Conservation (phyloP, 1,284 basidiomycete species). For the Ustilago lituana region DNA sequence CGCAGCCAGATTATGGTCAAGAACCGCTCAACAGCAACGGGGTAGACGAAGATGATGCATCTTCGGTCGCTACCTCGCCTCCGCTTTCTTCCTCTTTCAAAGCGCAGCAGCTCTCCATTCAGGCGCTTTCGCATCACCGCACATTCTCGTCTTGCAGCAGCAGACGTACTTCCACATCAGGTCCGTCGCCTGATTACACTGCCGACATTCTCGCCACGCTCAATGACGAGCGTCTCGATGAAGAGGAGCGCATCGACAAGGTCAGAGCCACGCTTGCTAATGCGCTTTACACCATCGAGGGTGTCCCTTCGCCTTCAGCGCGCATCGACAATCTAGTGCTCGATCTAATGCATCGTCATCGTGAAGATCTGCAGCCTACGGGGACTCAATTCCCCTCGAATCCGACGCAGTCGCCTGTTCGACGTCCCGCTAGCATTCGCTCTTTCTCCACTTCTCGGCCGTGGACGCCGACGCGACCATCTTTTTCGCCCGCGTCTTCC, state of each 20-base stretch:
- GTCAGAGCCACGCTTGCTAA: slow-evolving; percentile 47
- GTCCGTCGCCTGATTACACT: slow-evolving; percentile 16
- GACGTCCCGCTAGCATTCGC: slow-evolving; percentile 49
- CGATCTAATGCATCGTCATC: slow-evolving; percentile 58
- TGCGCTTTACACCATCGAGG: slow-evolving; percentile 46
- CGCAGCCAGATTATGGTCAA: slow-evolving; percentile 5
- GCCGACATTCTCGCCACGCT: slow-evolving; percentile 48
- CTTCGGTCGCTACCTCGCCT: slow-evolving; percentile 38
- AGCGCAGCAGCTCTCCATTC: slow-evolving; percentile 44
- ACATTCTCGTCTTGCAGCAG: slow-evolving; percentile 34
- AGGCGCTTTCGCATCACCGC: slow-evolving; percentile 38
- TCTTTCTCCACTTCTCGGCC: slow-evolving; percentile 51
- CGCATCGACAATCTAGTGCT: slow-evolving; percentile 59
- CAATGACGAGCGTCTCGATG: slow-evolving; percentile 46
- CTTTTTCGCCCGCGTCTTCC: slow-evolving; percentile 39
- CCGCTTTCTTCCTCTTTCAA: slow-evolving; percentile 50
- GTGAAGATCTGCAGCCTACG: slow-evolving; percentile 52
- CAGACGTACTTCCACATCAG: slow-evolving; percentile 32
- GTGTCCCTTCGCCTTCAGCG: slow-evolving; percentile 37
- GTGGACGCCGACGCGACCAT: slow-evolving; percentile 51
- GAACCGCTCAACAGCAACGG: neutral
- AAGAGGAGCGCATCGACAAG: slow-evolving; percentile 58
- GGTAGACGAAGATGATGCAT: slow-evolving; percentile 27
- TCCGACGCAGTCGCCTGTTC: slow-evolving; percentile 40
- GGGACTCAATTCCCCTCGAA: slow-evolving; percentile 46